Conservation (phyloP, 805 yeast species). For the Starmerella riodocensis region DNA sequence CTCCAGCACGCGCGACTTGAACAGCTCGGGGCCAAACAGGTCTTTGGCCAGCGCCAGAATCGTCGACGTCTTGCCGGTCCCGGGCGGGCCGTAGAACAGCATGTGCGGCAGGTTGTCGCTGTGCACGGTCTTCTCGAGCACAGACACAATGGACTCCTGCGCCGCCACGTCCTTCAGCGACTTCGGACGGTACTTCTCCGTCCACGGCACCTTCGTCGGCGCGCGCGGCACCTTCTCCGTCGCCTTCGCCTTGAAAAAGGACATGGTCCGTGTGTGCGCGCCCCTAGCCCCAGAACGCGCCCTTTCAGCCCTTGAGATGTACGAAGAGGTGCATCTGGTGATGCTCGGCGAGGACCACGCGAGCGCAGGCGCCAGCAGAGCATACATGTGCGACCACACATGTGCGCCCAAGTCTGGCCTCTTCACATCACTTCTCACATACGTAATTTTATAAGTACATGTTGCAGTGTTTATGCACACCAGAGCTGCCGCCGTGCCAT, state of each 20-base stretch:
- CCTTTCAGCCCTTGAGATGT: too few relatives aligned
- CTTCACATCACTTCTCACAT: too few relatives aligned
- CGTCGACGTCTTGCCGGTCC: conserved; percentile 86
- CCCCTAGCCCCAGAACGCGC: too few relatives aligned
- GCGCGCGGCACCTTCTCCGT: conserved; percentile 5
- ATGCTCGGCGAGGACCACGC: too few relatives aligned
- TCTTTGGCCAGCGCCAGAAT: conserved; percentile 78
- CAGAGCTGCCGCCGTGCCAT: too few relatives aligned
- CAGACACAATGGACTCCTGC: conserved; percentile 78
- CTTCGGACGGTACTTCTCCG: conserved; percentile 55
- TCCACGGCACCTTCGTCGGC: conserved; percentile 23
- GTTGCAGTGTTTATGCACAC: too few relatives aligned
- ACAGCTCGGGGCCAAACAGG: conserved; percentile 76
- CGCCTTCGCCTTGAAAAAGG: conserved; percentile 17
- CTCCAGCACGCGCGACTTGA: conserved; percentile 81
- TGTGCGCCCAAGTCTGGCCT: too few relatives aligned
- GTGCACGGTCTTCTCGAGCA: conserved; percentile 62
- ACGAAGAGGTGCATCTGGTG: too few relatives aligned
- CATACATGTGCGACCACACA: too few relatives aligned
- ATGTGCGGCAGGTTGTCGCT: conserved; percentile 65
- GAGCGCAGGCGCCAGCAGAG: too few relatives aligned
- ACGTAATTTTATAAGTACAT: too few relatives aligned
- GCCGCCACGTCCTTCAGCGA: conserved; percentile 77
- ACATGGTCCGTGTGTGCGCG: too few relatives aligned
- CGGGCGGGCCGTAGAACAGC: conserved; percentile 90